Percentiles rank a stretch among this genome's conserved stretches.
phyloP scores from a whole-genome alignment of 139 green algal species.

The Coccomyxa sp. region DNA sequence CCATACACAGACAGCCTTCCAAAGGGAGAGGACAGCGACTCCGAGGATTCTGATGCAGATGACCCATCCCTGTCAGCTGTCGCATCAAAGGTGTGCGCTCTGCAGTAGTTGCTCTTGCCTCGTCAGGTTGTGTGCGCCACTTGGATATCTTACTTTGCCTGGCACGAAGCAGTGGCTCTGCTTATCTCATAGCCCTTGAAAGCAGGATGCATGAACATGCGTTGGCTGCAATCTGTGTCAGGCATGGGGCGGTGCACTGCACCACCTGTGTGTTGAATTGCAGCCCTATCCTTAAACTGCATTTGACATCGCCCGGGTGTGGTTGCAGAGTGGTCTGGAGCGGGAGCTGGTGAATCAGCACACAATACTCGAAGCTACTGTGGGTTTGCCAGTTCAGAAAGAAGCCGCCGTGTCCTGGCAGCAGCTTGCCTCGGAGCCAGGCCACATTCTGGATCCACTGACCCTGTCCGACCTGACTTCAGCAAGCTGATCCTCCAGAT shows the following conservation, averaged over 20 bases:
- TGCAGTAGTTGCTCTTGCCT: not conserved
- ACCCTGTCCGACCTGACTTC: not conserved
- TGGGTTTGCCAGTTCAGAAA: not conserved
- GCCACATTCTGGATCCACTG: not conserved
- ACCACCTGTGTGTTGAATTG: not conserved
- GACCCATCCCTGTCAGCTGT: not conserved
- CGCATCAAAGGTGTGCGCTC: not conserved
- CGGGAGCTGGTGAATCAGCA: not conserved
- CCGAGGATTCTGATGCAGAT: not conserved
- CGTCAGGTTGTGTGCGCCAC: not conserved
- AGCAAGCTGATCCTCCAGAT: not conserved
- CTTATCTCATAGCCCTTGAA: not conserved
- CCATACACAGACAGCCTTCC: conserved; percentile 25
- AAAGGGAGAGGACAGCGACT: conserved; percentile 18
- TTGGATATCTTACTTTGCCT: not conserved
- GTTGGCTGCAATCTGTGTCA: not conserved
- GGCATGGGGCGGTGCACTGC: not conserved
- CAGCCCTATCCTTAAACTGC: not conserved
- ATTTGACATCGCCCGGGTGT: not conserved
- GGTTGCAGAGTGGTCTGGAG: not conserved
- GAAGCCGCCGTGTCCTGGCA: not conserved
- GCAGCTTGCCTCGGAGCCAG: not conserved
- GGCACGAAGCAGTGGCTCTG: not conserved
- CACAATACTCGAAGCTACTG: not conserved
- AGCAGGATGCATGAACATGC: not conserved